Evolutionary conservation across 495 filamentous ascomycete species (phyloP), one percentile per base, ranked within the genome.

Genomic region (Aspergillus bridgeri): DNA sequence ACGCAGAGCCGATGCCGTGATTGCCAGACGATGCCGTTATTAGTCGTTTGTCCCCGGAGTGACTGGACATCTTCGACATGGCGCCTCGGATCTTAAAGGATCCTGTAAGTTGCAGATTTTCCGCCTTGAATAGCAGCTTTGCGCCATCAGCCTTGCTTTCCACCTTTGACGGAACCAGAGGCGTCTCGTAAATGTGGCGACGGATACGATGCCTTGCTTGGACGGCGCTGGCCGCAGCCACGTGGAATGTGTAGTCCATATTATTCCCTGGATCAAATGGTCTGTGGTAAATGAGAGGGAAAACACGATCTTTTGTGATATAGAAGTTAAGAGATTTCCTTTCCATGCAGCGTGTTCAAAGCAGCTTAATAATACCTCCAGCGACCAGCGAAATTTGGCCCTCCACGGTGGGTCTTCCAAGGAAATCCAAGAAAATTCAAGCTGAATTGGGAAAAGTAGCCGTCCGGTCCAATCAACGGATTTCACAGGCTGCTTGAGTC

Each of bases 91-190:
- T 17, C 17, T 56, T 56, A 23, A 56, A 56, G 3, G 53, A 56
- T 9, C 53, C 53, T 3, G 53, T 56, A n/a, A 27, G 23, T 20
- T 56, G 53, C 44, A 56, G 48, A n/a, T 56, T 56, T 19, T 56
- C 53, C 2, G 44, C 45, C 22, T 56, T 56, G 42, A 56, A 42
- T n/a, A 53, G 50, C 6, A 53, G n/a, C 1, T 48, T 33, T 9
- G 42, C 13, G 13, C 22, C 7, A 5, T 17, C 21, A 33, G 45
- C 2, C 53, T 15, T 21, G 21, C 24, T 38, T 11, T 47, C 20
- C 44, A n/a, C n/a, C n/a, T n/a, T 17, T 29, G 47, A 21, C 7
- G 29, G 45, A 18, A 48, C n/a, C 19, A 50, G 50, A 5, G 50
- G 50, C n/a, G 50, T 53, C 13, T 53, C 21, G 50, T 53, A 42